Conservation (phyloP, 108 stramenopile species). For the Thalassiosira profunda region DNA sequence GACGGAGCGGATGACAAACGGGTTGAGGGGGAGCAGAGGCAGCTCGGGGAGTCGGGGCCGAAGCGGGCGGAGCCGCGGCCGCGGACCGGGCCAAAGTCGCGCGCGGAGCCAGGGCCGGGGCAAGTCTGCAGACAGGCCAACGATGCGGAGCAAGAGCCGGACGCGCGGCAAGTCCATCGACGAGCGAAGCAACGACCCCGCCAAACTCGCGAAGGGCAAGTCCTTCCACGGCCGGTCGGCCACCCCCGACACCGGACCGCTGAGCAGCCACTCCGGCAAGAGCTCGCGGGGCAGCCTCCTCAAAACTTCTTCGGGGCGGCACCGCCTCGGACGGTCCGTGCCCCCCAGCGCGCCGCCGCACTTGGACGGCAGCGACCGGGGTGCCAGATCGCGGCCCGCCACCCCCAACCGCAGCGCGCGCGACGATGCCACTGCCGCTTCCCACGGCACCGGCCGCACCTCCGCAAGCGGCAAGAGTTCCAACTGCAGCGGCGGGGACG, state of each 20-base stretch:
- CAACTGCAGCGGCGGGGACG: conserved; percentile 1
- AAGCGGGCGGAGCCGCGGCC: too few species aligned
- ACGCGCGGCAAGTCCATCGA: neutral
- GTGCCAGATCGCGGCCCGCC: neutral
- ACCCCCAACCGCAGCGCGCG: neutral
- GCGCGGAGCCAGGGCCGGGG: too few species aligned
- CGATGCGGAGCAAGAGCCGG: neutral
- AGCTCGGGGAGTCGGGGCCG: too few species aligned
- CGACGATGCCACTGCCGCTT: neutral
- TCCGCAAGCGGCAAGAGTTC: neutral
- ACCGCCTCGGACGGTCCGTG: neutral
- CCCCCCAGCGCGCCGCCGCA: too few species aligned
- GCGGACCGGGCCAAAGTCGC: too few species aligned
- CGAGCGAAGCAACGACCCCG: neutral
- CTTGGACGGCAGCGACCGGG: too few species aligned
- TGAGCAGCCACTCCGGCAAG: neutral
- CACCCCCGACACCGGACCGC: neutral
- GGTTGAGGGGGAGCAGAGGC: too few species aligned
- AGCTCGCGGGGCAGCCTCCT: neutral
- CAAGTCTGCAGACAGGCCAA: too few species aligned
- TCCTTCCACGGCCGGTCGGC: neutral
- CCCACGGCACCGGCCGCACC: neutral
- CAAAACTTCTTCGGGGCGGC: neutral
- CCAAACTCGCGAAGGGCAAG: neutral
- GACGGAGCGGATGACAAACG: too few species aligned